phyloP scores from a whole-genome alignment of 2,329 filamentous ascomycete species.

The Fusarium sp. region DNA sequence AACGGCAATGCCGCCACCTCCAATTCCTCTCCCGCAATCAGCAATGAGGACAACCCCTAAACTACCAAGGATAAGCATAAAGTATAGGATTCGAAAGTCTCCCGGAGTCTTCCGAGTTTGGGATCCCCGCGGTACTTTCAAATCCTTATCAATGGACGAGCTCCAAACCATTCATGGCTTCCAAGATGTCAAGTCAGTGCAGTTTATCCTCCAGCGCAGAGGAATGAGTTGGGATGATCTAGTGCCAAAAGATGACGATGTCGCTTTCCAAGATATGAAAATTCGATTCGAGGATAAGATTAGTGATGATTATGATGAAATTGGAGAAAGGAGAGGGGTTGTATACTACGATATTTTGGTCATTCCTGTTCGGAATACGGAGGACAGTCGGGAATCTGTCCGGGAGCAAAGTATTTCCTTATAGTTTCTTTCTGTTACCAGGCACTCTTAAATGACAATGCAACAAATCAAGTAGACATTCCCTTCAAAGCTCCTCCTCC shows the following conservation, averaged over 20 bases:
- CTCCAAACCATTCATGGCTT: neutral
- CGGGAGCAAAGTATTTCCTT: conserved; percentile 1
- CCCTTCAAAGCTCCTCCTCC: conserved; percentile 21
- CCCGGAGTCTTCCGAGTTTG: neutral
- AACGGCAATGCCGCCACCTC: conserved; percentile 10
- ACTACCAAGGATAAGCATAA: neutral
- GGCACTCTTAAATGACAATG: neutral
- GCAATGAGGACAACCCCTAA: neutral
- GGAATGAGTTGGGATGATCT: conserved; percentile 26
- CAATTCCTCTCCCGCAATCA: neutral
- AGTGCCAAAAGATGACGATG: neutral
- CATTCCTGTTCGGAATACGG: neutral
- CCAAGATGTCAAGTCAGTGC: neutral
- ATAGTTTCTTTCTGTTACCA: neutral
- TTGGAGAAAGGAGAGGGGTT: neutral
- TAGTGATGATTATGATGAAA: neutral
- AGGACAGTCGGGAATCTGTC: neutral
- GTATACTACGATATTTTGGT: conserved; percentile 23
- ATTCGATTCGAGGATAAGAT: conserved; percentile 8
- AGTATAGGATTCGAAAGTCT: conserved; percentile 6
- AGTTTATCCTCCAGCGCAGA: conserved; percentile 9
- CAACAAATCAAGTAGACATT: rapidly evolving
- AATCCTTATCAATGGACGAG: conserved; percentile 1
- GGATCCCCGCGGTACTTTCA: neutral
- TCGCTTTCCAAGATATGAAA: conserved; percentile 21